Evolutionary conservation across 192 early-diverging fungal species (phyloP).

Genomic region (Coemansia reversa): DNA sequence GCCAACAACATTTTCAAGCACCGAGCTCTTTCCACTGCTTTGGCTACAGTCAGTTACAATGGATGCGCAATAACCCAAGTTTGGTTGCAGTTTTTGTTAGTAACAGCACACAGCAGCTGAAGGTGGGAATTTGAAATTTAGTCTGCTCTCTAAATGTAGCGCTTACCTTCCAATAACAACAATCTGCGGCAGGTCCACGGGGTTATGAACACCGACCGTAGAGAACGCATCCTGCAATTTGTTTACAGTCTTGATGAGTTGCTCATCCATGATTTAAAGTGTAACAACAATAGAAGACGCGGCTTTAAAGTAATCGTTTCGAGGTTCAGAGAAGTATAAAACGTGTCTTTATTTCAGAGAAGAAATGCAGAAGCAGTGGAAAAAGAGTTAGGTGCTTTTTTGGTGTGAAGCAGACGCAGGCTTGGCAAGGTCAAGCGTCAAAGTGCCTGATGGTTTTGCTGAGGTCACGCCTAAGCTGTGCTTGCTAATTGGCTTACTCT

Average conservation of each 20-base stretch:
- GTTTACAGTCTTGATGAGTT: conserved; percentile 70
- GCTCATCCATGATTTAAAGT: conserved; percentile 53
- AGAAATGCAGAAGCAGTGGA: neutral
- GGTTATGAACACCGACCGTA: conserved; percentile 86
- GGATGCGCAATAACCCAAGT: neutral
- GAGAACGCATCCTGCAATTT: conserved; percentile 87
- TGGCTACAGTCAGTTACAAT: conserved; percentile 54
- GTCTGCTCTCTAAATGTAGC: neutral
- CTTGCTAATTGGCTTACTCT: neutral
- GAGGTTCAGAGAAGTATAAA: neutral
- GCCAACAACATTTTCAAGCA: conserved; percentile 99
- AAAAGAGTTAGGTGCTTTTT: neutral
- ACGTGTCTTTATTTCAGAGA: neutral
- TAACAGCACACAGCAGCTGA: neutral
- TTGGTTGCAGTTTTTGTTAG: neutral
- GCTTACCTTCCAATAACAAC: conserved; percentile 72
- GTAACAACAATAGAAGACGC: neutral
- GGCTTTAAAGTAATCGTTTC: neutral
- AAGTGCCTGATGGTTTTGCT: neutral
- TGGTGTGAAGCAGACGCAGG: neutral
- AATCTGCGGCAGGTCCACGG: conserved; percentile 87
- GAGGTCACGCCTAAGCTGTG: neutral
- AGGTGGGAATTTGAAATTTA: neutral
- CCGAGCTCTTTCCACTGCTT: conserved; percentile 93
- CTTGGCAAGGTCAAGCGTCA: neutral